Base-by-base conservation (phyloP, 75 land plant species). In the Azolla pinnata region DNA sequence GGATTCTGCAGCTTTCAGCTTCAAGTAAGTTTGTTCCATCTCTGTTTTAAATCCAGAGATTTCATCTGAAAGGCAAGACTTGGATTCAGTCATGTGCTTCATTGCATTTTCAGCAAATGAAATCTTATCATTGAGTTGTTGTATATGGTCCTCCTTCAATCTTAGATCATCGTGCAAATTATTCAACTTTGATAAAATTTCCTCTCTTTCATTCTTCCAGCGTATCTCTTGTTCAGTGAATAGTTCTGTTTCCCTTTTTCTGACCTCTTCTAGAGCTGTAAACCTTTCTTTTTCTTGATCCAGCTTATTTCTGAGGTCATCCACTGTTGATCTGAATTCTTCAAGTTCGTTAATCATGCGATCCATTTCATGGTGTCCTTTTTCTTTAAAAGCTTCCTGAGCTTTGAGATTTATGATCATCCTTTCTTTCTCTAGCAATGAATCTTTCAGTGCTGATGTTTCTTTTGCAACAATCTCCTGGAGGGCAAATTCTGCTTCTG, bases 1-100 rank as follows among this genome's bases (percentile, higher is more conserved):
- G 14, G 35, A 57, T 17, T 57, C 59, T 57, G 34, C 7, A 1
- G n/a, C 44, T 25, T 7, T 38, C 34, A 57, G 35, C 59, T 38
- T 27, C 44, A 33, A 31, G 4, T 38, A n/a, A 5, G n/a, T 31
- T 19, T 57, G 16, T 31, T 57, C 34, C 35, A 57, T 14, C 21
- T 33, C 14, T 17, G 2, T 7, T 32, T 57, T 3, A 4, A 52
- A 26, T 26, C 27, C 29, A 27, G 54, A 52, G 4, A 46, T 14
- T 46, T 46, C 49, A 18, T 14, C 49, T 46, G n/a, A 23, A 46
- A 46, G 49, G 2, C 4, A 18, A 18, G 49, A 18, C 49, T 23
- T 46, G 14, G 17, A 17, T 23, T 46, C 49, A 2, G 14, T 46
- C 21, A 23, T 23, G n/a, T 17, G 4, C 49, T 23, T 46, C 23